Evolutionary conservation across 2,329 filamentous ascomycete species (phyloP).

Genomic region (Cordyceps fumosorosea): DNA sequence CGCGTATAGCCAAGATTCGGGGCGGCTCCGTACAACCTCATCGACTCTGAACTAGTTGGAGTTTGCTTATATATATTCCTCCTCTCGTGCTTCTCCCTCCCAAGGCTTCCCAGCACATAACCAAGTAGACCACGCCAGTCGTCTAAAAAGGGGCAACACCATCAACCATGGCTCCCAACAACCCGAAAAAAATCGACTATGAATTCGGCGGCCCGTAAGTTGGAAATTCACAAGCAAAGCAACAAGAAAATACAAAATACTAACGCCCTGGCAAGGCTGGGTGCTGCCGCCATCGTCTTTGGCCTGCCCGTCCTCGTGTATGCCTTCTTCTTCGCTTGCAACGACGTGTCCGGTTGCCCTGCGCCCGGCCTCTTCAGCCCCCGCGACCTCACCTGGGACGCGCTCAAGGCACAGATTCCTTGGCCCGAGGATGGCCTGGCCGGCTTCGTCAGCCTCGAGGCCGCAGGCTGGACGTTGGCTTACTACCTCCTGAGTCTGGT

Average conservation of each 20-base stretch:
- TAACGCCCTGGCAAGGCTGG: slow-evolving; percentile 44
- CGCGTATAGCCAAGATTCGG: not conserved
- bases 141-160: not conserved
- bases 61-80: not conserved
- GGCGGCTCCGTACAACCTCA: not conserved
- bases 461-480: slow-evolving; percentile 58
- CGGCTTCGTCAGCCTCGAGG: slow-evolving; percentile 61
- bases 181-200: slow-evolving; percentile 19
- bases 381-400: slow-evolving; percentile 57
- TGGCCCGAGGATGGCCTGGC: slow-evolving; percentile 64
- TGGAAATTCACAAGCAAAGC: not conserved
- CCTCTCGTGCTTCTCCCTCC: not conserved
- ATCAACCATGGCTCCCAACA: slow-evolving; percentile 29
- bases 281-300: slow-evolving; percentile 67
- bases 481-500: slow-evolving; percentile 72
- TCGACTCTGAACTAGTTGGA: not conserved
- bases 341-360: slow-evolving; percentile 81
- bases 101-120: not conserved
- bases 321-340: slow-evolving; percentile 71
- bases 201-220: slow-evolving; percentile 13
- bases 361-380: slow-evolving; percentile 68
- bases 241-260: not conserved
- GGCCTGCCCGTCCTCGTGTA: slow-evolving; percentile 71
- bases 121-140: not conserved
- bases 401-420: slow-evolving; percentile 66